Conservation (phyloP, 768 basidiomycete genomes). For the Boletus sp. region DNA sequence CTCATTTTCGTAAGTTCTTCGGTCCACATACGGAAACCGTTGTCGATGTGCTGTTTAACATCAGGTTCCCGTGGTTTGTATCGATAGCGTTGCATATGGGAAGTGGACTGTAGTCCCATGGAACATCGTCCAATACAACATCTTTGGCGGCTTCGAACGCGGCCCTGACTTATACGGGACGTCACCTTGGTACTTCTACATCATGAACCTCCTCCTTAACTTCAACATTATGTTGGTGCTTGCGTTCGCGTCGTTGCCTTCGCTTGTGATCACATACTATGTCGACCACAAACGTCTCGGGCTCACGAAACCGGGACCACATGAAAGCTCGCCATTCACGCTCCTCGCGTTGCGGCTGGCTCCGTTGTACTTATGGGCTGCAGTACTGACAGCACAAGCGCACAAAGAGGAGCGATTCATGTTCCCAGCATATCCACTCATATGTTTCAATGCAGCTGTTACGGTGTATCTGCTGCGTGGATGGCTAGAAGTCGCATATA, state of each 20-base stretch:
- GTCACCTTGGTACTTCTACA: slow-evolving; percentile 81
- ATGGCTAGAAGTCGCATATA: slow-evolving; percentile 76
- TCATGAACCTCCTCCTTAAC: slow-evolving; percentile 87
- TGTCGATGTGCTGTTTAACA: background rate
- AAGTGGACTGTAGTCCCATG: slow-evolving; percentile 76
- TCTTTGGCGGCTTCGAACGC: slow-evolving; percentile 73
- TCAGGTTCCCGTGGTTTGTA: slow-evolving; percentile 76
- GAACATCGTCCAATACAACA: slow-evolving; percentile 93
- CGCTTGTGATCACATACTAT: slow-evolving; percentile 66
- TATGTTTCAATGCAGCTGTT: slow-evolving; percentile 95
- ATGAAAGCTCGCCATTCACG: slow-evolving; percentile 77
- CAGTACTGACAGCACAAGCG: slow-evolving; percentile 71
- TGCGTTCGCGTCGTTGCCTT: slow-evolving; percentile 78
- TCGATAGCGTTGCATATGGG: slow-evolving; percentile 89
- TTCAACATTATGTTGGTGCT: slow-evolving; percentile 86
- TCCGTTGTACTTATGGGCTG: slow-evolving; percentile 92
- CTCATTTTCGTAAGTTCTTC: slow-evolving; percentile 56
- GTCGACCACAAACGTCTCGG: slow-evolving; percentile 79
- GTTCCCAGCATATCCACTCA: slow-evolving; percentile 87
- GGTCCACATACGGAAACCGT: background rate
- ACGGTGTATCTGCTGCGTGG: slow-evolving; percentile 80
- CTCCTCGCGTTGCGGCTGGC: slow-evolving; percentile 71
- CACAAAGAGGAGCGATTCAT: slow-evolving; percentile 99
- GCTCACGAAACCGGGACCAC: slow-evolving; percentile 40
- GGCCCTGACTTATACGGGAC: slow-evolving; percentile 96